Conservation (phyloP, 345 rosid genomes). For the Salix brachista region DNA sequence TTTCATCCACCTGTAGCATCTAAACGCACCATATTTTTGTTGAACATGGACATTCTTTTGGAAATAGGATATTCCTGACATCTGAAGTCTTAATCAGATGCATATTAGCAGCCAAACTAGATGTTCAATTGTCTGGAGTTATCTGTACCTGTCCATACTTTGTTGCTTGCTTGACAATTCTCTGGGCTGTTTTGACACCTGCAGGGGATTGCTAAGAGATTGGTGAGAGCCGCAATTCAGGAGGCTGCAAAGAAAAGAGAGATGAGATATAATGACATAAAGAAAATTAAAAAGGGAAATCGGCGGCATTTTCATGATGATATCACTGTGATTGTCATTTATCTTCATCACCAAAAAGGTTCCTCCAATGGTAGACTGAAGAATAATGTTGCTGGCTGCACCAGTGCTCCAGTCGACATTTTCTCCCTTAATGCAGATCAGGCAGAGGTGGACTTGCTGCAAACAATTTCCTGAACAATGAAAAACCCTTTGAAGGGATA, state of each 20-base stretch:
- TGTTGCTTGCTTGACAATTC: not conserved
- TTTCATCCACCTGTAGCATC: not conserved
- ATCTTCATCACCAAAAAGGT: slow-evolving; percentile 49
- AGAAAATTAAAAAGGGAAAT: slow-evolving; percentile 22
- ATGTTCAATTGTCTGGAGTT: not conserved
- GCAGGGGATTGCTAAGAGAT: slow-evolving; percentile 36
- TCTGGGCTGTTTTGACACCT: not conserved
- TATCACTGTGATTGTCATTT: slow-evolving; percentile 29
- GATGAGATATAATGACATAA: slow-evolving; percentile 30
- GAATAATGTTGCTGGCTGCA: slow-evolving; percentile 39
- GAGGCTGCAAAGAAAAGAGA: slow-evolving; percentile 33
- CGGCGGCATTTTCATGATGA: slow-evolving; percentile 33
- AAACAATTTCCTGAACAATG: slow-evolving; percentile 10
- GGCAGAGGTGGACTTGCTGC: slow-evolving; percentile 32
- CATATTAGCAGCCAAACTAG: too few relatives aligned
- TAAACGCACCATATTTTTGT: too few relatives aligned
- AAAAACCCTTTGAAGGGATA: not conserved
- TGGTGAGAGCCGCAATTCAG: slow-evolving; percentile 30
- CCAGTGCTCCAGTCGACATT: slow-evolving; percentile 67
- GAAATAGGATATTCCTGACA: not conserved
- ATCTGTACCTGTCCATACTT: not conserved
- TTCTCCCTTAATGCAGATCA: slow-evolving; percentile 55
- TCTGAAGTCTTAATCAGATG: not conserved
- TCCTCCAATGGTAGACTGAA: slow-evolving; percentile 23
- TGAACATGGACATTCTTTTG: not conserved